Base-by-base conservation (phyloP, 164 flowering plant species). In the Cinnamomum micranthum region DNA sequence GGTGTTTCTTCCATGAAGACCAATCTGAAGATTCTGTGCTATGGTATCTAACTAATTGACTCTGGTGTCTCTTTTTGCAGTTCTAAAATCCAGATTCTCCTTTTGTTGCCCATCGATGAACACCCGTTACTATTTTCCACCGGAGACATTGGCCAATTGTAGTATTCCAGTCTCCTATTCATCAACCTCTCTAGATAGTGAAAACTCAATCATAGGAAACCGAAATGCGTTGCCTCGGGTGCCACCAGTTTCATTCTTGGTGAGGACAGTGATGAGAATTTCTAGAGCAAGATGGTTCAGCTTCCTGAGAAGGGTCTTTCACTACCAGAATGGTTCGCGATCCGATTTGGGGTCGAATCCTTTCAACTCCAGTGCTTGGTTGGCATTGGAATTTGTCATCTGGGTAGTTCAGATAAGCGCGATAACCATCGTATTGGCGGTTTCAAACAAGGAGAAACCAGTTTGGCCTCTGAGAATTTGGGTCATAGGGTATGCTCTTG, bases 391-490 rank as follows among this genome's bases (percentile, higher is more conserved):
- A 78, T 81, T 89, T 31, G n/a, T 87, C 27, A 84, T 88, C 71
- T 77, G 90, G 85, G 74, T 80, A n/a, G 76, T 87, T 72, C 99
- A 95, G 75, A 84, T 95, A 66, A 71, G 77, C 51, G 73, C 86
- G 52, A 87, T 81, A 62, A 74, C 84, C 1, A 72, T 89, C 50
- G 85, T 86, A 41, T 73, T 95, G 62, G 77, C 83, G 19, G 71
- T 85, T 12, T 90, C 97, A 1, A 85, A 85, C 74, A 79, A 65
- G 19, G 98, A 95, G 84, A 89, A 71, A 33, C 98, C 99, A 24
- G 85, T 89, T 77, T 93, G 98, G 99, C 96, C 96, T 59, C 83
- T 95, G 88, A 87, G 96, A 68, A 72, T 87, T 27, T 95, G 99
- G 99, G 83, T 92, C 71, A 77, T 84, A 28, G 97, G 96, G 19